Conservation (phyloP, 1,284 basidiomycete genomes). For the Malassezia yamatoensis region DNA sequence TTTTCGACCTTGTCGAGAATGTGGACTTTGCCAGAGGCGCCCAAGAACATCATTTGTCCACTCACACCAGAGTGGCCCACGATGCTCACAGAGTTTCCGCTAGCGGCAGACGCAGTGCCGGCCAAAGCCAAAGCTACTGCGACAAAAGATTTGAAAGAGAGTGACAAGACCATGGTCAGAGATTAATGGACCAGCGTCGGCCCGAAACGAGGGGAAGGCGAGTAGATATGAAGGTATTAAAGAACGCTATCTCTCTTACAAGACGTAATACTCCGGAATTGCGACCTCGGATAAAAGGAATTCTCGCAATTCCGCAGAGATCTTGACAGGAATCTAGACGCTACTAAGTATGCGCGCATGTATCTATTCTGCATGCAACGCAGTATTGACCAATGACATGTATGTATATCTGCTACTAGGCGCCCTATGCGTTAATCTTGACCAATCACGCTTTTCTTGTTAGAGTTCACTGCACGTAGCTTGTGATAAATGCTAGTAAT, state of each 20-base stretch:
- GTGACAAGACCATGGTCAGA: conserved; percentile 1
- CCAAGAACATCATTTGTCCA: conserved; percentile 41
- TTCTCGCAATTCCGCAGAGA: no score
- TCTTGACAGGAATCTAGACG: no score
- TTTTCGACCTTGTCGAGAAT: conserved; percentile 43
- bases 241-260: neutral
- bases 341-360: no score
- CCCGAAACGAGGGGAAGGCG: neutral
- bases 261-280: no score
- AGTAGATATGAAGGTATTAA: neutral
- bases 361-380: no score
- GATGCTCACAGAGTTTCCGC: conserved; percentile 19
- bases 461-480: no score
- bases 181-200: neutral
- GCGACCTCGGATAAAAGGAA: no score
- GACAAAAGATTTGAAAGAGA: neutral
- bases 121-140: neutral
- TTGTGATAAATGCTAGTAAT: no score
- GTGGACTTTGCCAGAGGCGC: conserved; percentile 29
- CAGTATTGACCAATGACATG: no score
- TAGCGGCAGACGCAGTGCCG: neutral
- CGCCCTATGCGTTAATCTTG: no score
- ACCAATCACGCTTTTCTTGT: no score
- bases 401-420: no score
- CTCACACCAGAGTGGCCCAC: conserved; percentile 38